A percentile compares a stretch with the other conserved stretches of the same genome.
Conservation (phyloP, 257 asterid genomes). For the Capsicum rhomboideum region DNA sequence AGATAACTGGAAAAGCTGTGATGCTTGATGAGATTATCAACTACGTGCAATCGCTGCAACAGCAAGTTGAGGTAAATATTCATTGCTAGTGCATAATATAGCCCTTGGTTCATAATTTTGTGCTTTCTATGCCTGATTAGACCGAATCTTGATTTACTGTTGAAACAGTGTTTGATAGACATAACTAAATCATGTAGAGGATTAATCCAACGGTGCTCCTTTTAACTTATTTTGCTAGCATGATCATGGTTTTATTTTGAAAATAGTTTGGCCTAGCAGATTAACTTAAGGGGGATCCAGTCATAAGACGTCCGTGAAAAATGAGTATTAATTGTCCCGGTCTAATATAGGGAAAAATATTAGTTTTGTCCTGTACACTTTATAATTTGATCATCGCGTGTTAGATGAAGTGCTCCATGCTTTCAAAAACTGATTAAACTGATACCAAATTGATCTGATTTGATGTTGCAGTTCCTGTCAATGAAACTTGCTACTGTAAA, state of each 20-base stretch:
- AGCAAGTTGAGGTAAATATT: slow-evolving; percentile 80
- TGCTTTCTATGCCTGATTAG: neutral
- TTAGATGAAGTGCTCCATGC: neutral
- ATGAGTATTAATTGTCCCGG: neutral
- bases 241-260: neutral
- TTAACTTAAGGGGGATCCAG: neutral
- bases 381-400: neutral
- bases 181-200: neutral
- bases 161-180: neutral
- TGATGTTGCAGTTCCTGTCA: slow-evolving; percentile 61
- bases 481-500: slow-evolving; percentile 89
- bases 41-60: slow-evolving; percentile 91
- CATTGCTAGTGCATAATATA: neutral
- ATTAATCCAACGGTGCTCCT: neutral
- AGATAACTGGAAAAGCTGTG: slow-evolving; percentile 98
- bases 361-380: neutral
- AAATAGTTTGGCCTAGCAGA: neutral
- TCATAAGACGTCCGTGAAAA: neutral
- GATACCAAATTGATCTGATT: neutral
- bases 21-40: slow-evolving; percentile 98
- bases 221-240: neutral
- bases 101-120: neutral
- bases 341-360: neutral
- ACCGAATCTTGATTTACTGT: neutral
- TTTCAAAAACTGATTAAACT: neutral